phyloP scores from a whole-genome alignment of 306 rosid genomes.

The Sindora glabra region DNA sequence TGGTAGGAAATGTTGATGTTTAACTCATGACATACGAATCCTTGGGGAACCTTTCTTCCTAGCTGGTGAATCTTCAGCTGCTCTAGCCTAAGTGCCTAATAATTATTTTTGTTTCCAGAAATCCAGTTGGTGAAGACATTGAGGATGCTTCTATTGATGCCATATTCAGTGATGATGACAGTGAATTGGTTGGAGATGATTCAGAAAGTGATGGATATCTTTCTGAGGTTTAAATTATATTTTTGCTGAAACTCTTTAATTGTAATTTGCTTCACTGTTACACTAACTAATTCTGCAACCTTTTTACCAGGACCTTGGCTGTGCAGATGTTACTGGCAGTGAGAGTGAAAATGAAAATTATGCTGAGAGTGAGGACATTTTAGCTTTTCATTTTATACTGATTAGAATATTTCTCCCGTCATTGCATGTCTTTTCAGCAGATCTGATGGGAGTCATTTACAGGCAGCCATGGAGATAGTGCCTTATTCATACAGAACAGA shows the following conservation, averaged over 20 bases:
- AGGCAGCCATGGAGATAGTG: constrained; percentile 36
- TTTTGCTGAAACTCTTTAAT: background rate
- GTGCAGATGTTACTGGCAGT: constrained; percentile 16
- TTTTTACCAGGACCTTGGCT: constrained; percentile 46
- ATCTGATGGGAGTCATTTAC: constrained; percentile 23
- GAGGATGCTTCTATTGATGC: constrained; percentile 42
- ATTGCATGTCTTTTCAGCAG: background rate
- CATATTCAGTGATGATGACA: constrained; percentile 54
- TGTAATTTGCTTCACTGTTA: constrained; percentile 4
- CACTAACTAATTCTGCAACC: constrained; percentile 10
- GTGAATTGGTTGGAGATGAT: constrained; percentile 44
- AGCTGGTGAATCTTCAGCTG: background rate
- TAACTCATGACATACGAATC: background rate
- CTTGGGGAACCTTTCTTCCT: background rate
- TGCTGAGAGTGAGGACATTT: constrained; percentile 38
- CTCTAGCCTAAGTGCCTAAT: background rate
- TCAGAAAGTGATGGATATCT: constrained; percentile 83
- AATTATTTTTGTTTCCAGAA: constrained; percentile 23
- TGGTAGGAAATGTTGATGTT: background rate
- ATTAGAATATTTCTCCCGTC: background rate
- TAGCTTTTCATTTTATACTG: background rate
- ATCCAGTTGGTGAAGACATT: constrained; percentile 26
- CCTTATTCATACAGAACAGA: constrained; percentile 41
- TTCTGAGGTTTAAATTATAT: constrained; percentile 60
- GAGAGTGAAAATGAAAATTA: constrained; percentile 33